Conservation (phyloP, 441 rosid genomes). For the Isatis lusitanica region DNA sequence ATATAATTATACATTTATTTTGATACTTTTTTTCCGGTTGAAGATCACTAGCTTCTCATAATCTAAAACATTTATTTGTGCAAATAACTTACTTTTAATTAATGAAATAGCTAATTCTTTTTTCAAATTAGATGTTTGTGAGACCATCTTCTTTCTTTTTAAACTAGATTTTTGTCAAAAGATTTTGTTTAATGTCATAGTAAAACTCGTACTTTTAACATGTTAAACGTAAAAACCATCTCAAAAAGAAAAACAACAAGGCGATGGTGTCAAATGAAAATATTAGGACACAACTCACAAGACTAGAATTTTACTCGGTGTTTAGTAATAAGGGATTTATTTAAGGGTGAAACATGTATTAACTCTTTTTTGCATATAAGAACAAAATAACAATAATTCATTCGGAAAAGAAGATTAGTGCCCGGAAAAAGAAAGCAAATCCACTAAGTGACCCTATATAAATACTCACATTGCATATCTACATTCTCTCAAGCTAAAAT, state of each 20-base stretch:
- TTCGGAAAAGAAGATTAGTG: background rate
- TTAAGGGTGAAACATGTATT: background rate
- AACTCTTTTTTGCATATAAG: background rate
- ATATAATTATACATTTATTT: background rate
- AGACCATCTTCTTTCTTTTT: background rate
- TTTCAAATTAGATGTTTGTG: background rate
- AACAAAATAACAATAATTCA: conserved; percentile 12
- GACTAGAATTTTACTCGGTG: background rate
- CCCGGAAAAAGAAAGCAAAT: conserved; percentile 9
- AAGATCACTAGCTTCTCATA: background rate
- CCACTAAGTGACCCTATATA: conserved; percentile 18
- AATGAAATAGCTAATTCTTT: background rate
- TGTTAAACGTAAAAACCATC: background rate
- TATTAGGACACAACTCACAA: conserved; percentile 4
- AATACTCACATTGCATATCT: conserved; percentile 22
- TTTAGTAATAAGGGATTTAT: background rate
- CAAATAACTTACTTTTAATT: background rate
- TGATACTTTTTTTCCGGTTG: background rate
- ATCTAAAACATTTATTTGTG: background rate
- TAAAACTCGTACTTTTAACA: background rate
- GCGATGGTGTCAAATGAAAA: background rate
- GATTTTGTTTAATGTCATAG: too few relatives aligned
- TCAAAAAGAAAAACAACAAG: background rate
- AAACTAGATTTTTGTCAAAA: too few relatives aligned
- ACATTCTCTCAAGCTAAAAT: conserved; percentile 5